Conservation (phyloP, 75 land plant genomes). For the Isoetes taiwanensis region DNA sequence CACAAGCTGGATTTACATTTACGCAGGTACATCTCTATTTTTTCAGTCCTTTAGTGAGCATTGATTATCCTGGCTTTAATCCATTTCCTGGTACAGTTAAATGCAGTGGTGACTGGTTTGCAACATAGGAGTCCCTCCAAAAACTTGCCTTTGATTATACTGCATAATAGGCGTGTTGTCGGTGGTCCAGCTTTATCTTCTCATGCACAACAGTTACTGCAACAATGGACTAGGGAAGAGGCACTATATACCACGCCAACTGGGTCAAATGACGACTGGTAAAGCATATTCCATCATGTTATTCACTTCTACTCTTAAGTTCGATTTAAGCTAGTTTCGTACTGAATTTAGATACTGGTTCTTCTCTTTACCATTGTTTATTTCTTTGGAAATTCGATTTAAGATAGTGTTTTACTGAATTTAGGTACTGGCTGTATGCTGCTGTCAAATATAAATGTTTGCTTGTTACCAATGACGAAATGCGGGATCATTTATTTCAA, state of each 20-base stretch:
- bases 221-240: constrained; percentile 24
- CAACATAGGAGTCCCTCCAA: constrained; percentile 32
- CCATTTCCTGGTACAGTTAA: constrained; percentile 29
- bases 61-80: background rate
- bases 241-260: constrained; percentile 53
- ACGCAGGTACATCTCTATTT: background rate
- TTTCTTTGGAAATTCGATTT: background rate
- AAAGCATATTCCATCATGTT: background rate
- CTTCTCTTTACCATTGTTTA: background rate
- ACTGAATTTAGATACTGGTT: background rate
- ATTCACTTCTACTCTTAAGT: background rate
- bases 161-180: constrained; percentile 43
- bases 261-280: constrained; percentile 91
- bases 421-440: constrained; percentile 98
- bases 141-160: constrained; percentile 52
- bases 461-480: constrained; percentile 96
- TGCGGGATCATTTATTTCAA: constrained; percentile 91
- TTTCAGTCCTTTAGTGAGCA: no score
- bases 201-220: constrained; percentile 30
- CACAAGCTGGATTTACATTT: constrained; percentile 10
- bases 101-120: constrained; percentile 45
- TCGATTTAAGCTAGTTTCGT: background rate
- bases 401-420: background rate
- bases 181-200: constrained; percentile 24
- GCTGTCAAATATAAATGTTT: constrained; percentile 71